Percentiles rank a stretch among this genome's conserved stretches.
These are phyloP conservation scores for Phytopythium kandeliae DNA, from an alignment of 352 stramenopile genomes.

Conservation along the genomic window DNA sequence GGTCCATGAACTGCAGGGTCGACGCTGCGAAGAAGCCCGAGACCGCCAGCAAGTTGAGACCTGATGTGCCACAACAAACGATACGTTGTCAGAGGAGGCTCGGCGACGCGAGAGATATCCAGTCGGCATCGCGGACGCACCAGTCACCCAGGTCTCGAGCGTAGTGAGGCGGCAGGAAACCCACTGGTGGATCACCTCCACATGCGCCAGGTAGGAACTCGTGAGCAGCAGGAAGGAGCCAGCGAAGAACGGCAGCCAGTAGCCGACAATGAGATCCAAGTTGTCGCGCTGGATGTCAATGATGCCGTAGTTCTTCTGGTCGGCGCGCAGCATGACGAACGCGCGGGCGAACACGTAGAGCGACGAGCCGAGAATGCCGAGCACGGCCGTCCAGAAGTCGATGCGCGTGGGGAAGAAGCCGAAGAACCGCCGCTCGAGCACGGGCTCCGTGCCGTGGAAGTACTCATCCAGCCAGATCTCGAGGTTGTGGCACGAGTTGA, in stretches of 20 bases:
- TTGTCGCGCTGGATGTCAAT: constrained; percentile 64
- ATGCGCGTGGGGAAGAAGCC: constrained; percentile 81
- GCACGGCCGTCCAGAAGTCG: constrained; percentile 69
- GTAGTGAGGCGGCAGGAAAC: constrained; percentile 70
- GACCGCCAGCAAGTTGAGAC: constrained; percentile 55
- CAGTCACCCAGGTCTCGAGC: constrained; percentile 11
- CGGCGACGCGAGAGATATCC: constrained; percentile 14
- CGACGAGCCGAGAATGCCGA: constrained; percentile 54
- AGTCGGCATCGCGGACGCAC: constrained; percentile 5
- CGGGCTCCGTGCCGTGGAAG: constrained; percentile 64
- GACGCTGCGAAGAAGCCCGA: constrained; percentile 73
- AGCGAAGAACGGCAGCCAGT: constrained; percentile 82
- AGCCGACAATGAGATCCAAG: constrained; percentile 58
- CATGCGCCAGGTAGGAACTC: constrained; percentile 71
- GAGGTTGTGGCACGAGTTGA: constrained; percentile 87
- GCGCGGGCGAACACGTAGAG: constrained; percentile 56
- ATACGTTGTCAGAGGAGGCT: background rate
- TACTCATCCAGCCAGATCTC: constrained; percentile 86
- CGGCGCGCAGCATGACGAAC: constrained; percentile 47
- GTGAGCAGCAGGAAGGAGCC: constrained; percentile 71
- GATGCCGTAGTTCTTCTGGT: constrained; percentile 69
- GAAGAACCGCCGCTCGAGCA: constrained; percentile 59
- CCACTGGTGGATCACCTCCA: constrained; percentile 82
- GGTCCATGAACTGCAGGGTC: constrained; percentile 81
- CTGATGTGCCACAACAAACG: constrained; percentile 16